Percentiles rank a stretch among this genome's conserved stretches.
Evolutionary conservation across 1,284 basidiomycete genomes (phyloP).

Genomic region (Coriolopsis trogii): DNA sequence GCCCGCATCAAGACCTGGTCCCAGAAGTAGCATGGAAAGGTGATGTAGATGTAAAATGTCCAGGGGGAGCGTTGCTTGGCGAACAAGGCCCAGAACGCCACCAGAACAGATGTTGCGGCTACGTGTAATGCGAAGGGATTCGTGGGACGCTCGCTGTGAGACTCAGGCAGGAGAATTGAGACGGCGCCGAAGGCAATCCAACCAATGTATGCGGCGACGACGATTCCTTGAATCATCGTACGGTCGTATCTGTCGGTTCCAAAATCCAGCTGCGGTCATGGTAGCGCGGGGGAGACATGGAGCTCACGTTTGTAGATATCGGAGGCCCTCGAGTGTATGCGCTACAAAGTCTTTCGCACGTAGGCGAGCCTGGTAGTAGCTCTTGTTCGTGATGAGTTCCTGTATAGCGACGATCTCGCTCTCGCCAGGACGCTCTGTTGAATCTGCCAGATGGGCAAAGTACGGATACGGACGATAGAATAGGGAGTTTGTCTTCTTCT

Average conservation of each 20-base stretch:
- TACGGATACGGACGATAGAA: conserved; percentile 69
- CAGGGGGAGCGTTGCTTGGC: conserved; percentile 65
- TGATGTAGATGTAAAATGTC: conserved; percentile 79
- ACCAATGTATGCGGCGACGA: conserved; percentile 75
- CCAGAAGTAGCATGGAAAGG: conserved; percentile 83
- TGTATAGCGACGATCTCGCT: conserved; percentile 45
- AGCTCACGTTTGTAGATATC: conserved; percentile 81
- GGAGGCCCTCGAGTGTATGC: conserved; percentile 64
- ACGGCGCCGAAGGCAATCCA: conserved; percentile 73
- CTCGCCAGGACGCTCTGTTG: conserved; percentile 28
- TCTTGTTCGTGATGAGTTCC: conserved; percentile 42
- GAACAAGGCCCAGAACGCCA: conserved; percentile 55
- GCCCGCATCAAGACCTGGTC: conserved; percentile 39
- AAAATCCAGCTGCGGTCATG: neutral
- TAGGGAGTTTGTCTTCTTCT: conserved; percentile 60
- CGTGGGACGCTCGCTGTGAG: neutral
- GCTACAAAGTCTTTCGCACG: conserved; percentile 59
- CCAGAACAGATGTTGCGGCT: conserved; percentile 37
- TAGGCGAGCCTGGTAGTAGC: conserved; percentile 55
- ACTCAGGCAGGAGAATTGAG: conserved; percentile 45
- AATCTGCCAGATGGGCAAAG: conserved; percentile 45
- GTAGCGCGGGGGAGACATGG: no score
- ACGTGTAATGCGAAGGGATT: conserved; percentile 25
- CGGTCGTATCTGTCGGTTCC: conserved; percentile 70
- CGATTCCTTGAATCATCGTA: conserved; percentile 69